Conservation (phyloP, 306 rosid genomes). For the Acacia melanoxylon region DNA sequence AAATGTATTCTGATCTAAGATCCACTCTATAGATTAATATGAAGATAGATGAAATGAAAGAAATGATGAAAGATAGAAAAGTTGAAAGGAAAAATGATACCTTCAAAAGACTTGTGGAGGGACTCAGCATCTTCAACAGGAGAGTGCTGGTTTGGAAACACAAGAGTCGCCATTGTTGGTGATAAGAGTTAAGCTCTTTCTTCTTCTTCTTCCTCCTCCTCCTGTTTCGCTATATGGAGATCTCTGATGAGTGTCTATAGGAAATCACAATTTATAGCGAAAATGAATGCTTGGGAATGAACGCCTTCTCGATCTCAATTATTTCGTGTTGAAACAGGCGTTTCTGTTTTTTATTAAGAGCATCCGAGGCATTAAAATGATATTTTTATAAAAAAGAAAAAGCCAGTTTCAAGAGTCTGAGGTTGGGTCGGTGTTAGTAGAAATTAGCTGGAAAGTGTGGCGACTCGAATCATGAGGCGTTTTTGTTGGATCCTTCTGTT, state of each 20-base stretch:
- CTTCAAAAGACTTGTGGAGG: conserved; percentile 50
- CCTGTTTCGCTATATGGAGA: neutral
- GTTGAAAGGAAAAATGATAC: conserved; percentile 20
- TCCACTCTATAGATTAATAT: no score
- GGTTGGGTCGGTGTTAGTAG: no score
- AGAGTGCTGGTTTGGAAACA: conserved; percentile 29
- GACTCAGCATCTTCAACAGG: conserved; percentile 57
- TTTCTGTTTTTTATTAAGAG: conserved; percentile 7
- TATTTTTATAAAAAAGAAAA: neutral
- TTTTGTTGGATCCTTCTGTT: neutral
- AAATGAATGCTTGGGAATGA: conserved; percentile 8
- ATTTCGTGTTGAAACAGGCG: conserved; percentile 6
- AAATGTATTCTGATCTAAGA: no score
- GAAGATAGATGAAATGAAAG: no score
- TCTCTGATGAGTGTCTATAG: neutral
- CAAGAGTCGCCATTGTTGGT: conserved; percentile 48
- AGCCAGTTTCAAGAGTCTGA: neutral
- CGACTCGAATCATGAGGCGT: neutral
- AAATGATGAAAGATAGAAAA: neutral
- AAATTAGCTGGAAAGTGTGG: neutral
- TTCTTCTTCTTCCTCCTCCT: neutral
- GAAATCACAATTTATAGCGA: conserved; percentile 7
- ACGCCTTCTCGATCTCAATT: conserved; percentile 30
- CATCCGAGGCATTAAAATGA: neutral
- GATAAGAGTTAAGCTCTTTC: neutral